Base-by-base conservation (phyloP, 371 early-diverging fungal genomes). In the Mucor plumbeus region DNA sequence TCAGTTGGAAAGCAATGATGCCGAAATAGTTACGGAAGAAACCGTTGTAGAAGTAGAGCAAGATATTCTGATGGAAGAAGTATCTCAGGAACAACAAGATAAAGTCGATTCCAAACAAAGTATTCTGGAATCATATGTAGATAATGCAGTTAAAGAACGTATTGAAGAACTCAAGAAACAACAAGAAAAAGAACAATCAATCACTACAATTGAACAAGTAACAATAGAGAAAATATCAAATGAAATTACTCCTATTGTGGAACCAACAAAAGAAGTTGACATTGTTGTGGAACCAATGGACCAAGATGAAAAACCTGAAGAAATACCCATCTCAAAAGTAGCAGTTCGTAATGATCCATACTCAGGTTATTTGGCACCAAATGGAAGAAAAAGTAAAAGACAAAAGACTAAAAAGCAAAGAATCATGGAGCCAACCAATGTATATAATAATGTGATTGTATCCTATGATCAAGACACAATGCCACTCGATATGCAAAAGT, bases 401-500 rank as follows among this genome's bases (percentile, higher is more conserved):
- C 35, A 35, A 53, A 57, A 55, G 10, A 63, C 53, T 44, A 64
- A 38, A 60, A 63, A 39, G 44, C 57, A 41, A 8, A 54, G 54
- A 17, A 31, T 58, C 7, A 21, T 53, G 47, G 38, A 35, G n/a
- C 43, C 58, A 15, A 38, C 26, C 43, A 13, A 4, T 17, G 60
- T 41, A 43, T 69, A 70, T 33, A 65, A 82, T 62, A 77, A 65
- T 26, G 75, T 70, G 11, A 39, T 69, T 39, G 78, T 80, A 1
- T 65, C 58, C 0, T 82, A 82, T 58, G 70, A 63, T 7, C 26
- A 70, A 33, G 60, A 74, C 4, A 73, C 71, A 5, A 73, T 75
- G 36, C 75, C 74, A 10, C 7, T 35, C 14, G 75, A 78, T 7
- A 48, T 79, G 69, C 44, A 61, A 61, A 78, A 77, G 73, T 76